Percentiles rank a stretch among this genome's conserved stretches.
Evolutionary conservation across 2,329 filamentous ascomycete species (phyloP).

Genomic region (Ilyonectria robusta): DNA sequence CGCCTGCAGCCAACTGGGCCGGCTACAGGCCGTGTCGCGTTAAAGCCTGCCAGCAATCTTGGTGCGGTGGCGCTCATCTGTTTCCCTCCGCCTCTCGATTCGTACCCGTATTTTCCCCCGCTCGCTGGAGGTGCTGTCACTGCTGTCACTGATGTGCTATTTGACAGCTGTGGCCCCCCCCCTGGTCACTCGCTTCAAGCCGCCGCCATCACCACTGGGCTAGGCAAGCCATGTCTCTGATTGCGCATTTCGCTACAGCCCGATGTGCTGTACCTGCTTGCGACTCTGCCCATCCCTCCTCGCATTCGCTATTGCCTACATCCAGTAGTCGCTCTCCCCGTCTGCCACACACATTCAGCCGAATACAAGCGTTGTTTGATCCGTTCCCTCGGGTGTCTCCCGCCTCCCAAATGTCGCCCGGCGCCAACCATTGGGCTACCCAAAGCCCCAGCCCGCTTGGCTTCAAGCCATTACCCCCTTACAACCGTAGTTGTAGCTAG

Average conservation of each 20-base stretch:
- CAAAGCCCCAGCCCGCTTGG: not conserved
- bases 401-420: not conserved
- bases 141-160: slow-evolving; percentile 2
- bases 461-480: not conserved
- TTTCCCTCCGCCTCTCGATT: not conserved
- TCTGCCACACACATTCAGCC: not conserved
- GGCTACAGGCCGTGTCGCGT: not conserved
- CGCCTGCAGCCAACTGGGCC: slow-evolving; percentile 7
- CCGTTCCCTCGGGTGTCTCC: not conserved
- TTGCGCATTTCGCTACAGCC: not conserved
- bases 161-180: slow-evolving; percentile 9
- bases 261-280: not conserved
- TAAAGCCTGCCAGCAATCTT: slow-evolving; percentile 3
- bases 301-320: not conserved
- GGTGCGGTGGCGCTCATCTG: not conserved
- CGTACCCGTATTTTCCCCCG: slow-evolving; percentile 15
- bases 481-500: not conserved
- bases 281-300: not conserved
- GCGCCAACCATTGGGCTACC: not conserved
- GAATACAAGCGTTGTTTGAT: not conserved
- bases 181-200: not conserved
- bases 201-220: not conserved
- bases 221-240: slow-evolving; percentile 1
- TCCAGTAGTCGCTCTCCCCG: not conserved
- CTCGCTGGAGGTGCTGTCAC: not conserved